Percentiles rank a stretch among this genome's conserved stretches.
phyloP scores from a whole-genome alignment of 192 early-diverging fungal genomes.

The Geranomyces michiganensis region DNA sequence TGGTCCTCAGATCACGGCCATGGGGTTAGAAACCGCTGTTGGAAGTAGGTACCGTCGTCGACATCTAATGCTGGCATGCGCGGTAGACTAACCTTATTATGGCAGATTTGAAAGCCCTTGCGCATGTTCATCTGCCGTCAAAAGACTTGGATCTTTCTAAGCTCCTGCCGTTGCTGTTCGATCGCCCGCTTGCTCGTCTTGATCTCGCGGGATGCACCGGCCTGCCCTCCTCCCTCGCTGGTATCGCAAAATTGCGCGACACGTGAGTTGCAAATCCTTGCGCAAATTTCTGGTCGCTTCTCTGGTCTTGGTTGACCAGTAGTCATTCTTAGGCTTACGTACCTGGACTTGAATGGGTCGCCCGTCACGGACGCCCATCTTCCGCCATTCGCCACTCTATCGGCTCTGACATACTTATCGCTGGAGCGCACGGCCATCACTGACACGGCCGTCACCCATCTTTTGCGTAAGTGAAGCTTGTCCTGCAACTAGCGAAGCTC shows the following conservation, averaged over 20 bases:
- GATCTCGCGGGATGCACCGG: background rate
- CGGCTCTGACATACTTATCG: background rate
- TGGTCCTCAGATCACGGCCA: background rate
- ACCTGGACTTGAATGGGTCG: background rate
- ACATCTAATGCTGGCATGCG: background rate
- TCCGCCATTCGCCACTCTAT: background rate
- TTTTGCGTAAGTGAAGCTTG: constrained; percentile 1
- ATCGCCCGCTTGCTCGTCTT: background rate
- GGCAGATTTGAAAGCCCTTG: background rate
- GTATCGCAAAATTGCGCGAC: background rate
- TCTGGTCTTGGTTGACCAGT: background rate
- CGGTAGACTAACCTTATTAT: background rate
- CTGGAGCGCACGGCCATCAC: constrained; percentile 4
- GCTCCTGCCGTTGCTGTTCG: background rate
- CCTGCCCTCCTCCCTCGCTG: background rate
- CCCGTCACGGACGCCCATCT: background rate
- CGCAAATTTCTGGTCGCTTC: background rate
- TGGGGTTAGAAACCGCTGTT: background rate
- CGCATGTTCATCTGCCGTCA: background rate
- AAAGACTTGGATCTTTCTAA: background rate
- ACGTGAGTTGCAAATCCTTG: background rate
- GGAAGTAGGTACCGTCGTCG: background rate
- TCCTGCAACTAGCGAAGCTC: too few relatives aligned
- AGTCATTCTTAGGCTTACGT: background rate
- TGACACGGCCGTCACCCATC: background rate